Evolutionary conservation across 495 filamentous ascomycete genomes (phyloP), one percentile per base, ranked within the genome.

Genomic region (Talaromyces trachyspermus): DNA sequence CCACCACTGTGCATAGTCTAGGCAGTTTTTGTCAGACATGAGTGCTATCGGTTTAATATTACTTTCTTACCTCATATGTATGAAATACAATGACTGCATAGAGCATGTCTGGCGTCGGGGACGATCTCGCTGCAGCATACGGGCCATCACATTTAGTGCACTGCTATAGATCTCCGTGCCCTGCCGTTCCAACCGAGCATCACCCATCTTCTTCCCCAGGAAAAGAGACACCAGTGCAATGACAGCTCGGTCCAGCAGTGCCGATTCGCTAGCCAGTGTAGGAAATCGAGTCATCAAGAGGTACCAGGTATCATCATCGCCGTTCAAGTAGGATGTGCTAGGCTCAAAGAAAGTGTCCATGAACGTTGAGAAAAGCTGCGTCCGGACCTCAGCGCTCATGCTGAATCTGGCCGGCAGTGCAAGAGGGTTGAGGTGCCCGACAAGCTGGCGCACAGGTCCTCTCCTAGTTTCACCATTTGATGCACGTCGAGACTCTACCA

Each of bases 261-360:
- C 46, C 0, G 33, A 39, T 17, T 49, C 35, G 8, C 46, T 22
- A 8, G 35, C 46, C 15, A 49, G 7, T 8, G 9, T 14, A 15
- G 46, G 46, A 15, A 49, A 49, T 11, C 23, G 33, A 22, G 32
- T n/a, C 18, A 49, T 39, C 33, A 49, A 15, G 18, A 18, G 27
- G 18, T 49, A 40, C 23, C 17, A 49, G 35, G 20, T 49, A 41
- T 49, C 46, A 22, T 22, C 9, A 7, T 49, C 40, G 46, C 11
- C 23, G 17, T 24, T 11, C 10, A 17, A 3, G 6, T 23, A 2
- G 0, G 22, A 6, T 17, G 25, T 18, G n/a, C n/a, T n/a, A n/a
- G 18, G 5, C 2, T 30, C 20, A 20, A 49, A 49, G 23, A 25
- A 39, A 4, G 46, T 22, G 10, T 15, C 20, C 11, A 49, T 10